Percentiles rank a stretch among this genome's conserved stretches.
phyloP scores from a whole-genome alignment of 257 asterid species.

The Ocimum tenuiflorum region DNA sequence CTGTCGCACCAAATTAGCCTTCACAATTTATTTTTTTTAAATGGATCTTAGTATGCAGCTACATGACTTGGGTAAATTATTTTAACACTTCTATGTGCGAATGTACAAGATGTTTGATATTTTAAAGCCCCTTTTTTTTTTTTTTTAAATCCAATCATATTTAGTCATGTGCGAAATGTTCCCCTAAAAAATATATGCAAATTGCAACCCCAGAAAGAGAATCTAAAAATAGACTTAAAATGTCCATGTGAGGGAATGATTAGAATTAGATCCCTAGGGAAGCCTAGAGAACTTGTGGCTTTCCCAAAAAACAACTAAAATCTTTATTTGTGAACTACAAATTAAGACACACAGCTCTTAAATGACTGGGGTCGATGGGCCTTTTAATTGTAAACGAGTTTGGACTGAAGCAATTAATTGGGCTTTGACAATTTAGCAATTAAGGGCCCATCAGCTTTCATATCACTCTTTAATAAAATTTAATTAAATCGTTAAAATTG shows the following conservation, averaged over 20 bases:
- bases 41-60: too few species aligned
- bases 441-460: background rate
- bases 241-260: background rate
- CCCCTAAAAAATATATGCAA: too few species aligned
- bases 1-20: too few species aligned
- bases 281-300: background rate
- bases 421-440: conserved; percentile 1
- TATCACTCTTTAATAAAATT: background rate
- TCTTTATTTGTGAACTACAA: background rate
- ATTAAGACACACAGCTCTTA: background rate
- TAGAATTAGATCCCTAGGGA: too few species aligned
- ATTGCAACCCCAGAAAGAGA: too few species aligned
- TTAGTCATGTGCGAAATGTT: too few species aligned
- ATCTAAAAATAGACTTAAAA: background rate
- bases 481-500: background rate
- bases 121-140: too few species aligned
- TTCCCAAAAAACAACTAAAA: background rate
- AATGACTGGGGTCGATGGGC: background rate
- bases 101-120: too few species aligned
- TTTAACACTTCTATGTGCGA: too few species aligned
- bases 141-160: too few species aligned
- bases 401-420: conserved; percentile 13
- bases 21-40: too few species aligned
- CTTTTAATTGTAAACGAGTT: background rate
- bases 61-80: too few species aligned